These are phyloP conservation scores for Vitis cinerea DNA, from an alignment of 164 flowering plant genomes.

Conservation along the genomic window DNA sequence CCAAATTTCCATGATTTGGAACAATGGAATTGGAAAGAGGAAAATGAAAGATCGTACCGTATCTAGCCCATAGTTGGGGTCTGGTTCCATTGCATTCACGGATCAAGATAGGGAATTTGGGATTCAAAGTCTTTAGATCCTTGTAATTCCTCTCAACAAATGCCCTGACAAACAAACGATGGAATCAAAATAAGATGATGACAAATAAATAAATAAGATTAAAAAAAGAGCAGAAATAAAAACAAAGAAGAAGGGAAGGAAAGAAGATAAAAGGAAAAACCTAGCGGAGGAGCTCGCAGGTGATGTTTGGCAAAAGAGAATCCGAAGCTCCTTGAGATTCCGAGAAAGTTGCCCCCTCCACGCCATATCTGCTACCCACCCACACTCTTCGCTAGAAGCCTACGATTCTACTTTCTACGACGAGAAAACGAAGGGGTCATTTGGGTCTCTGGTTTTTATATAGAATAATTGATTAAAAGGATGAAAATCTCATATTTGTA, in stretches of 20 bases:
- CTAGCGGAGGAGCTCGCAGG: constrained; percentile 69
- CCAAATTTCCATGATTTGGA: no score
- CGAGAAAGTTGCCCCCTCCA: constrained; percentile 42
- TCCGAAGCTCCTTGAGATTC: constrained; percentile 68
- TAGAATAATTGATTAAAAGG: no score
- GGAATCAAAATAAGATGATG: neutral
- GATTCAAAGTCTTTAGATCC: constrained; percentile 80
- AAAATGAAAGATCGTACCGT: constrained; percentile 34
- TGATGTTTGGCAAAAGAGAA: constrained; percentile 78
- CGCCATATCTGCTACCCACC: constrained; percentile 25
- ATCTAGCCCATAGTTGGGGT: constrained; percentile 91
- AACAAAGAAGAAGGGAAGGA: neutral
- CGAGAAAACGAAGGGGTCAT: no score
- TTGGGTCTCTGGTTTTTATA: no score
- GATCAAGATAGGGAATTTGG: constrained; percentile 78
- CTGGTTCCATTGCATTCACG: constrained; percentile 72
- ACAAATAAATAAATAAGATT: neutral
- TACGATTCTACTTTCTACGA: no score
- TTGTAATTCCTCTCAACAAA: constrained; percentile 81
- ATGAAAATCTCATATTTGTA: no score
- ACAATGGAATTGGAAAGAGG: no score
- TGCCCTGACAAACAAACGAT: constrained; percentile 32
- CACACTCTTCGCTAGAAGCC: no score
- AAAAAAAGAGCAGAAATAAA: neutral
- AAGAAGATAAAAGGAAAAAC: constrained; percentile 17